phyloP scores from a whole-genome alignment of 495 filamentous ascomycete genomes.

The Bacidia rubella region DNA sequence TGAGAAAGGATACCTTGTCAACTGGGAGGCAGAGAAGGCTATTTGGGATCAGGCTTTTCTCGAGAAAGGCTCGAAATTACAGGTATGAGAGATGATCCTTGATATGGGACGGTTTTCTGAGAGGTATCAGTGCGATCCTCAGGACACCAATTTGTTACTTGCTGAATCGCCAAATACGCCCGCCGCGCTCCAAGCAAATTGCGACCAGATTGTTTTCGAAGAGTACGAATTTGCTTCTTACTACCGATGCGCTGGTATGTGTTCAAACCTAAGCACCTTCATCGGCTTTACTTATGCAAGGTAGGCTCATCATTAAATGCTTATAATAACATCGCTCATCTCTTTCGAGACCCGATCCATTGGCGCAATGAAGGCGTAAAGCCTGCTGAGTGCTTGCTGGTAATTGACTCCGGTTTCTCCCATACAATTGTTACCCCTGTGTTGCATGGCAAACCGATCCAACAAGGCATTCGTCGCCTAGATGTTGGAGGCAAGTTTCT shows the following conservation, averaged over 20 bases:
- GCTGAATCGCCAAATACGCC: slow-evolving; percentile 87
- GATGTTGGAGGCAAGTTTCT: slow-evolving; percentile 86
- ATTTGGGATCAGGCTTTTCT: slow-evolving; percentile 92
- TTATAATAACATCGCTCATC: slow-evolving; percentile 60
- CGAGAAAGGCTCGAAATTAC: slow-evolving; percentile 39
- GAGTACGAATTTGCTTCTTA: slow-evolving; percentile 92
- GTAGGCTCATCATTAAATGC: slow-evolving; percentile 63
- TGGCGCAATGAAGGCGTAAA: slow-evolving; percentile 20
- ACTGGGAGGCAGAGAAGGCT: slow-evolving; percentile 92
- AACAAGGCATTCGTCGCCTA: slow-evolving; percentile 70
- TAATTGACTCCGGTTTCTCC: slow-evolving; percentile 87
- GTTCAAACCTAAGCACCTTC: slow-evolving; percentile 1
- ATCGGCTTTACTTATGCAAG: slow-evolving; percentile 15
- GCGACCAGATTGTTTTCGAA: slow-evolving; percentile 94
- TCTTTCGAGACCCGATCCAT: slow-evolving; percentile 35
- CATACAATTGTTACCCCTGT: slow-evolving; percentile 88
- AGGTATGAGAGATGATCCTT: slow-evolving; percentile 1
- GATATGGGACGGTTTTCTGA: background rate
- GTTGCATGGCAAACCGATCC: slow-evolving; percentile 64
- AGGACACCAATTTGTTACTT: slow-evolving; percentile 67
- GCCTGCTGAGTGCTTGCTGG: slow-evolving; percentile 69
- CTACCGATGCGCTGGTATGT: slow-evolving; percentile 57
- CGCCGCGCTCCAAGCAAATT: slow-evolving; percentile 66
- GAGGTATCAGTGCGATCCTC: slow-evolving; percentile 48
- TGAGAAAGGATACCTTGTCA: slow-evolving; percentile 90